phyloP scores from a whole-genome alignment of 768 basidiomycete species.

The Boletus vermiculosoides region DNA sequence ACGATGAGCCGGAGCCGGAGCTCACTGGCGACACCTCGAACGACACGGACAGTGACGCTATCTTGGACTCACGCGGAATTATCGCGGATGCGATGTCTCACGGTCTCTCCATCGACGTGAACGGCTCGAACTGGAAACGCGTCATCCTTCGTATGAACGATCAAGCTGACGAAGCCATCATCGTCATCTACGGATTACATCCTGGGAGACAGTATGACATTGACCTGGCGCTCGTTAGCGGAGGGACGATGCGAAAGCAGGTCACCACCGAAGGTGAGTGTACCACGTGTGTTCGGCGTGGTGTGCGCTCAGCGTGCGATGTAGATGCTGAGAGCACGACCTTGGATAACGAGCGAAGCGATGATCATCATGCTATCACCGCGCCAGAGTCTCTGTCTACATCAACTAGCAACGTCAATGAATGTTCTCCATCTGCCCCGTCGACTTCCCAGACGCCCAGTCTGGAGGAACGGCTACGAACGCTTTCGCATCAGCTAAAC shows the following conservation, averaged over 20 bases:
- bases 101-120: slow-evolving; percentile 78
- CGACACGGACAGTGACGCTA: slow-evolving; percentile 33
- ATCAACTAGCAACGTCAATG: slow-evolving; percentile 29
- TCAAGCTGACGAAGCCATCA: slow-evolving; percentile 80
- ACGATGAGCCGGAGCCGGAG: slow-evolving; percentile 25
- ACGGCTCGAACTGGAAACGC: slow-evolving; percentile 73
- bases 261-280: slow-evolving; percentile 64
- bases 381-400: slow-evolving; percentile 18
- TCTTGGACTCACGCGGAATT: slow-evolving; percentile 39
- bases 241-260: slow-evolving; percentile 58
- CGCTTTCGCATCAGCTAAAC: slow-evolving; percentile 68
- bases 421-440: slow-evolving; percentile 17
- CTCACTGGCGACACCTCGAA: slow-evolving; percentile 37
- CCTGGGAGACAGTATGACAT: slow-evolving; percentile 91
- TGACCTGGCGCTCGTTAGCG: slow-evolving; percentile 71
- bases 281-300: slow-evolving; percentile 9
- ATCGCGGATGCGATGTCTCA: slow-evolving; percentile 68
- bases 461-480: slow-evolving; percentile 62
- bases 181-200: slow-evolving; percentile 86
- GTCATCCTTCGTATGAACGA: slow-evolving; percentile 81
- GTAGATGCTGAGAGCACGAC: slow-evolving; percentile 23
- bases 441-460: slow-evolving; percentile 38
- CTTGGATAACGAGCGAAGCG: slow-evolving; percentile 23
- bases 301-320: slow-evolving; percentile 3
- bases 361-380: slow-evolving; percentile 13